These are phyloP conservation scores for Carex myosuroides DNA, from an alignment of 176 grass and related monocot genomes.

Conservation along the genomic window DNA sequence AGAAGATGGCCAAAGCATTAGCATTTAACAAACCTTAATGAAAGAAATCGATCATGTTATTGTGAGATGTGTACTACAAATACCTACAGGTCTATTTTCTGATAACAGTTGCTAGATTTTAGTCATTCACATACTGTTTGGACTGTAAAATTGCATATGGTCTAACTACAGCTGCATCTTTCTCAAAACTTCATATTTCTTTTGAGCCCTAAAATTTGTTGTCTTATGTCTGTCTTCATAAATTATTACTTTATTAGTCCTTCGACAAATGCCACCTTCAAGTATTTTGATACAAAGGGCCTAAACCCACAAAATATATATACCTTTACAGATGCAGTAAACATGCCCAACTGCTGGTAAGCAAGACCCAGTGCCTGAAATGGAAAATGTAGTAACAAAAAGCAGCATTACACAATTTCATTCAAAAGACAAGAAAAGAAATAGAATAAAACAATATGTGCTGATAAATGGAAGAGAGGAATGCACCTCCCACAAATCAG, in stretches of 20 bases:
- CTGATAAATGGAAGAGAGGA: neutral
- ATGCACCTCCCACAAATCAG: slow-evolving; percentile 93
- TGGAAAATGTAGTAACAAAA: slow-evolving; percentile 30
- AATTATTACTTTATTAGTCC: neutral
- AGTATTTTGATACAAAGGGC: neutral
- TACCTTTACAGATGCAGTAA: slow-evolving; percentile 91
- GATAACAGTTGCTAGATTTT: neutral
- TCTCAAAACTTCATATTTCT: neutral
- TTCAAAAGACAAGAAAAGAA: slow-evolving; percentile 10
- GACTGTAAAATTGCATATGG: neutral
- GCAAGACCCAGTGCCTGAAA: slow-evolving; percentile 88
- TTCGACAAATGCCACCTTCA: neutral
- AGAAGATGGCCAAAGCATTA: slow-evolving; percentile 35
- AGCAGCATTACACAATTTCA: slow-evolving; percentile 16
- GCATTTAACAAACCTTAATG: neutral
- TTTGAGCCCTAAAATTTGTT: neutral
- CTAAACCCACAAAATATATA: neutral
- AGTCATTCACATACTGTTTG: neutral
- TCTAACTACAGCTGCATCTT: neutral
- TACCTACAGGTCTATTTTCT: neutral
- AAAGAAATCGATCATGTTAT: neutral
- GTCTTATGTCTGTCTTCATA: neutral
- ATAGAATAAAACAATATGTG: neutral
- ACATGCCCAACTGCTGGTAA: slow-evolving; percentile 95
- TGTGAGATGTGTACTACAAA: neutral